Evolutionary conservation across 352 stramenopile genomes (phyloP).

Genomic region (Pythium vanterpoolii): DNA sequence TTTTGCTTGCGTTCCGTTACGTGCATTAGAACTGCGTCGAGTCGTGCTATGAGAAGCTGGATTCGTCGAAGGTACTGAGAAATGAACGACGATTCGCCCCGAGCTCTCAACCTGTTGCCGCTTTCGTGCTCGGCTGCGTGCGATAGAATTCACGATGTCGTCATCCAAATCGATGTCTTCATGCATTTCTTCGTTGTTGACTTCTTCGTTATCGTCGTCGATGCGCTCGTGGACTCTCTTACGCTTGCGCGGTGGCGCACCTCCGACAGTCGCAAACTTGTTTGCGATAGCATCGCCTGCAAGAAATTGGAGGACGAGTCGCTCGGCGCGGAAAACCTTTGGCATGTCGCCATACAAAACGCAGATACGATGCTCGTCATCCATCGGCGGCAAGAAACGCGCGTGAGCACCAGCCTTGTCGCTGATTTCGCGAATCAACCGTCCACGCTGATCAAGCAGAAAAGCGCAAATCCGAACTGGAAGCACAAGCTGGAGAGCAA

Average conservation of each 20-base stretch:
- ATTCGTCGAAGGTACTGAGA: constrained; percentile 8
- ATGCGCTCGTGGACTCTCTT: background rate
- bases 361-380: constrained; percentile 45
- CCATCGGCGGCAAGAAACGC: constrained; percentile 37
- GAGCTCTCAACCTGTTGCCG: background rate
- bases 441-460: constrained; percentile 46
- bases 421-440: constrained; percentile 53
- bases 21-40: background rate
- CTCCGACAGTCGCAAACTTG: constrained; percentile 24
- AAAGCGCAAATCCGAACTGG: constrained; percentile 37
- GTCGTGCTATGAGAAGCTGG: background rate
- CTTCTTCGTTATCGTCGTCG: background rate
- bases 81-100: constrained; percentile 16
- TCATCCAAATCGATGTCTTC: constrained; percentile 1
- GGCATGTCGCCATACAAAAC: constrained; percentile 50
- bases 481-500: constrained; percentile 53
- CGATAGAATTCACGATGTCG: background rate
- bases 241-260: constrained; percentile 36
- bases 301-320: constrained; percentile 57
- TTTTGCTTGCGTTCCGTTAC: background rate
- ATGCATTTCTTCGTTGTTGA: background rate
- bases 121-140: background rate
- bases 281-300: constrained; percentile 51
- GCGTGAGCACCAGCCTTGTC: constrained; percentile 47
- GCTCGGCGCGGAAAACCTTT: constrained; percentile 46